Conservation (phyloP, 2,329 filamentous ascomycete species). For the Trichoderma sp. region DNA sequence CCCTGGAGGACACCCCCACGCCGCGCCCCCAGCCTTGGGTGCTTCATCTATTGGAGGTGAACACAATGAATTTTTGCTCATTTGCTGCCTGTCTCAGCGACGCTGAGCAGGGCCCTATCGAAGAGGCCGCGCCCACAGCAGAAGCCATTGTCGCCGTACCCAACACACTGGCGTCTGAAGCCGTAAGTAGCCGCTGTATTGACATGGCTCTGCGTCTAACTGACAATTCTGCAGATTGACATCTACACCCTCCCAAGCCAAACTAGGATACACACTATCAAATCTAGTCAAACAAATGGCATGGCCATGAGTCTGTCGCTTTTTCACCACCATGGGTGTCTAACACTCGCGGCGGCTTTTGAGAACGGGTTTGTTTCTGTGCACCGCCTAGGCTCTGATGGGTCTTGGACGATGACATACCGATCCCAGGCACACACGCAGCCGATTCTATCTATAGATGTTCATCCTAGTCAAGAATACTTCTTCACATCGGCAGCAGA, state of each 20-base stretch:
- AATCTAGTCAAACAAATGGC: constrained; percentile 53
- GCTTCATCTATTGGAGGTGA: constrained; percentile 78
- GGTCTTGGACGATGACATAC: constrained; percentile 56
- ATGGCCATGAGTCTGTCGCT: constrained; percentile 87
- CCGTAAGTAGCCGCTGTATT: constrained; percentile 43
- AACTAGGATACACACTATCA: constrained; percentile 59
- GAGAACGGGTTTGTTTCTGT: constrained; percentile 78
- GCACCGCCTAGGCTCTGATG: constrained; percentile 47
- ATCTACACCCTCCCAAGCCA: constrained; percentile 80
- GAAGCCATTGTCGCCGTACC: constrained; percentile 72
- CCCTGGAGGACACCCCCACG: constrained; percentile 58
- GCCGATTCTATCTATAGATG: constrained; percentile 72
- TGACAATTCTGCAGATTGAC: constrained; percentile 56
- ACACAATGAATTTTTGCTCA: constrained; percentile 92
- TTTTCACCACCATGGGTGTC: constrained; percentile 45
- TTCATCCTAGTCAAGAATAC: constrained; percentile 47
- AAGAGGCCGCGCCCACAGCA: constrained; percentile 32
- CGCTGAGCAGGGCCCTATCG: constrained; percentile 24
- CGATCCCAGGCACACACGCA: constrained; percentile 68
- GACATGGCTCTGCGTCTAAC: neutral
- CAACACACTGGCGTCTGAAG: constrained; percentile 69
- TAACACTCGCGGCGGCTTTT: constrained; percentile 73
- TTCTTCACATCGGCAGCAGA: constrained; percentile 85
- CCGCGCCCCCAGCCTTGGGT: constrained; percentile 71
- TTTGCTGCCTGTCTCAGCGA: constrained; percentile 61